Evolutionary conservation across 345 rosid species (phyloP).

Genomic region (Melaleuca alternifolia): DNA sequence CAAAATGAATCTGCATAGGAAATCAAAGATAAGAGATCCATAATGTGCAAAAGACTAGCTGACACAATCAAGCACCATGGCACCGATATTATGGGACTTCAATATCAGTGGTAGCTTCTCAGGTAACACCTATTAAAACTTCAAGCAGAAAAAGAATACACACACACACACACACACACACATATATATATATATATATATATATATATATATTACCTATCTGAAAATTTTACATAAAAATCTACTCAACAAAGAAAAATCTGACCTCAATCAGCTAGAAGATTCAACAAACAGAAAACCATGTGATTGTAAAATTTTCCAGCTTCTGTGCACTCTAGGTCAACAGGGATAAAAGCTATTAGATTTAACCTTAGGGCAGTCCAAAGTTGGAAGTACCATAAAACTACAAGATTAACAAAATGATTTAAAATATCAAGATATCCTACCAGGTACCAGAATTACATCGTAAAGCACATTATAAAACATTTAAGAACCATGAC

Average conservation of each 20-base stretch:
- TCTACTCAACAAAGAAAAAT: background rate
- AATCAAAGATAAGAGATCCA: background rate
- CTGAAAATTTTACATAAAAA: background rate
- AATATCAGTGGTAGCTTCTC: background rate
- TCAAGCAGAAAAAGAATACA: background rate
- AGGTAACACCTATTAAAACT: background rate
- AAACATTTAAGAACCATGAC: background rate
- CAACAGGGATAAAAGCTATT: background rate
- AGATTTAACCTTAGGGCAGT: background rate
- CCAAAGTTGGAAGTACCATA: background rate
- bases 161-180: too few relatives aligned
- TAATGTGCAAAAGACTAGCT: background rate
- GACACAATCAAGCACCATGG: background rate
- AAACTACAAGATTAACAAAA: background rate
- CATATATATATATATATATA: too few relatives aligned
- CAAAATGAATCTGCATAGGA: background rate
- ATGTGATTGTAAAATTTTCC: background rate
- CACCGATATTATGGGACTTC: background rate
- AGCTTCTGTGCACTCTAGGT: background rate
- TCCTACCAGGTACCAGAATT: background rate
- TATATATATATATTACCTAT: background rate
- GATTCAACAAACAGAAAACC: background rate
- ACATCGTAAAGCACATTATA: background rate
- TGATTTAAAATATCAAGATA: background rate
- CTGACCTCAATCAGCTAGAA: background rate